Evolutionary conservation across 1,139 yeast genomes (phyloP).

Genomic region (Debaryomyces robertsiae): DNA sequence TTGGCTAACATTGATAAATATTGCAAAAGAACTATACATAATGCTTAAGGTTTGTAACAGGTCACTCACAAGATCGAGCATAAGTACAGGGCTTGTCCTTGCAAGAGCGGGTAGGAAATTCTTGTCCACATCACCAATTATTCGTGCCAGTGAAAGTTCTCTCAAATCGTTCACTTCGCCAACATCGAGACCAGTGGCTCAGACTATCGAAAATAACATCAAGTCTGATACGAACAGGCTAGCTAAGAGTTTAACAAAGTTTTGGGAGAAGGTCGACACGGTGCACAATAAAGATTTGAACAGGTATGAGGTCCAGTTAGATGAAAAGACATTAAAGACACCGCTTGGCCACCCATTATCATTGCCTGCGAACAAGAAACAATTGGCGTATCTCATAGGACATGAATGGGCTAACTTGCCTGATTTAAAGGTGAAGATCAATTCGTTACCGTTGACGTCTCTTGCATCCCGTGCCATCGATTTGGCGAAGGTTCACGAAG

Average conservation of each 20-base stretch:
- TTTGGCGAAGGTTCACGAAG: conserved; percentile 38
- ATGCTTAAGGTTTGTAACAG: conserved; percentile 12
- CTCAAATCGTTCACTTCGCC: conserved; percentile 13
- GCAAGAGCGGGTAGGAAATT: not conserved
- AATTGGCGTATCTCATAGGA: conserved; percentile 72
- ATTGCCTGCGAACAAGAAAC: conserved; percentile 60
- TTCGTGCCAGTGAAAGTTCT: conserved; percentile 17
- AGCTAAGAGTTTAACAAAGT: conserved; percentile 69
- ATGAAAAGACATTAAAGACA: conserved; percentile 76
- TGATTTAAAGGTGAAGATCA: conserved; percentile 71
- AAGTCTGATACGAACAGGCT: conserved; percentile 69
- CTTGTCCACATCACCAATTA: conserved; percentile 5
- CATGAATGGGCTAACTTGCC: conserved; percentile 90
- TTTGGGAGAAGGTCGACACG: conserved; percentile 81
- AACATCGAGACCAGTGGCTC: conserved; percentile 28
- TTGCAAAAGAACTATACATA: not conserved
- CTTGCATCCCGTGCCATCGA: conserved; percentile 86
- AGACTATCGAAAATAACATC: conserved; percentile 53
- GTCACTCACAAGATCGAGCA: conserved; percentile 2
- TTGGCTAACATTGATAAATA: not conserved
- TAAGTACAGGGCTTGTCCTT: not conserved
- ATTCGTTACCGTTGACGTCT: conserved; percentile 84
- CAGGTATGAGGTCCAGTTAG: conserved; percentile 62
- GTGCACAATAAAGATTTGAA: conserved; percentile 28
- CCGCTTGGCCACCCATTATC: conserved; percentile 75